Conservation (phyloP, 371 early-diverging fungal species). For the Actinomucor elegans region DNA sequence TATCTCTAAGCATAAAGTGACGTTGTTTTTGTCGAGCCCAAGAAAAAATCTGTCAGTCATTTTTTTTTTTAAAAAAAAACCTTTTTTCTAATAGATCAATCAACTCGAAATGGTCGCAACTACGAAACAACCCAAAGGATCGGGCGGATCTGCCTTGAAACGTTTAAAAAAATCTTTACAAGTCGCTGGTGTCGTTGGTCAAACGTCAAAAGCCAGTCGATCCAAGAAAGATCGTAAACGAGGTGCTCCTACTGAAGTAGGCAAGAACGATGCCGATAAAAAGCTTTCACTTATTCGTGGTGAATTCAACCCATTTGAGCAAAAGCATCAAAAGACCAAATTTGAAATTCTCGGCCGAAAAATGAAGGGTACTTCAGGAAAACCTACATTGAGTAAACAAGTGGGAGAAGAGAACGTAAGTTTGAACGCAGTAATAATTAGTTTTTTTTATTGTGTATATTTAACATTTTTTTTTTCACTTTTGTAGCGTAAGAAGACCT, state of each 20-base stretch:
- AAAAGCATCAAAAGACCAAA: conserved; percentile 75
- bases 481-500: conserved; percentile 75
- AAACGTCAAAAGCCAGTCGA: conserved; percentile 55
- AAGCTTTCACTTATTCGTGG: conserved; percentile 58
- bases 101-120: conserved; percentile 18
- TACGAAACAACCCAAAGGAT: conserved; percentile 26
- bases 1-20: not conserved
- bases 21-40: conserved; percentile 3
- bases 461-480: not conserved
- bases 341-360: conserved; percentile 88
- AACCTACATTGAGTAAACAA: conserved; percentile 80
- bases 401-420: conserved; percentile 79
- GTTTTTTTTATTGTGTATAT: not conserved
- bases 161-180: conserved; percentile 74
- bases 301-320: conserved; percentile 88
- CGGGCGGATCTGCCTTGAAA: conserved; percentile 73
- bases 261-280: conserved; percentile 52
- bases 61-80: conserved; percentile 5
- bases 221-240: conserved; percentile 67
- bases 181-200: conserved; percentile 79
- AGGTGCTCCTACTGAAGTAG: conserved; percentile 55
- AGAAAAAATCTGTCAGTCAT: conserved; percentile 3
- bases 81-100: not conserved
- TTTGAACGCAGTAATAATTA: too few species aligned
- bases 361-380: conserved; percentile 80